phyloP scores from a whole-genome alignment of 1,284 basidiomycete species.

The Heimioporus retisporus region DNA sequence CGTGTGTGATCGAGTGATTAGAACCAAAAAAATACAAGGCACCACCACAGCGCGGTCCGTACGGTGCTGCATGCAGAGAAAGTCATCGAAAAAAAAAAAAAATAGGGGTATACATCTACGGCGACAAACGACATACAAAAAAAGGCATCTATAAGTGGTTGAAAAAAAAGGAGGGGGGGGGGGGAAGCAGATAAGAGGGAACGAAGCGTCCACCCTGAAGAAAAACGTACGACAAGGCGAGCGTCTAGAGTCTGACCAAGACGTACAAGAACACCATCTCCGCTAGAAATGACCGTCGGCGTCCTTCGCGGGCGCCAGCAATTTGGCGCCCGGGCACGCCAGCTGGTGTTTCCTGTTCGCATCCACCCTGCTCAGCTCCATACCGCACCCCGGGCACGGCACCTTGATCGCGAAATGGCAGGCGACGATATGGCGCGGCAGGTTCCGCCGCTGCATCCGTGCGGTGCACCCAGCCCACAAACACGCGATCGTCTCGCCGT shows the following conservation, averaged over 20 bases:
- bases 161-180: too few species aligned
- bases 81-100: too few species aligned
- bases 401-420: slow-evolving; percentile 38
- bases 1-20: too few species aligned
- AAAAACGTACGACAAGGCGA: background rate
- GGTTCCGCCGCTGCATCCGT: slow-evolving; percentile 37
- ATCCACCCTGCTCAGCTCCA: slow-evolving; percentile 36
- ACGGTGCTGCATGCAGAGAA: too few species aligned
- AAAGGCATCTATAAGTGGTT: too few species aligned
- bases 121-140: too few species aligned
- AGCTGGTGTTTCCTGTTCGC: slow-evolving; percentile 36
- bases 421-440: slow-evolving; percentile 38
- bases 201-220: background rate
- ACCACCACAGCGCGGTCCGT: too few species aligned
- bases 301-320: slow-evolving; percentile 3
- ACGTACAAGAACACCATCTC: slow-evolving; percentile 18
- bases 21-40: too few species aligned
- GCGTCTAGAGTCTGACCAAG: slow-evolving; percentile 9
- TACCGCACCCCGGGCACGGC: slow-evolving; percentile 24
- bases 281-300: slow-evolving; percentile 20
- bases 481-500: slow-evolving; percentile 24
- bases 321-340: slow-evolving; percentile 21
- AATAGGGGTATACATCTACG: too few species aligned
- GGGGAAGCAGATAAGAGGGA: background rate
- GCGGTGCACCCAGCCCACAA: slow-evolving; percentile 29